Base-by-base conservation (phyloP, 192 early-diverging fungal species). In the Backusella westeae region DNA sequence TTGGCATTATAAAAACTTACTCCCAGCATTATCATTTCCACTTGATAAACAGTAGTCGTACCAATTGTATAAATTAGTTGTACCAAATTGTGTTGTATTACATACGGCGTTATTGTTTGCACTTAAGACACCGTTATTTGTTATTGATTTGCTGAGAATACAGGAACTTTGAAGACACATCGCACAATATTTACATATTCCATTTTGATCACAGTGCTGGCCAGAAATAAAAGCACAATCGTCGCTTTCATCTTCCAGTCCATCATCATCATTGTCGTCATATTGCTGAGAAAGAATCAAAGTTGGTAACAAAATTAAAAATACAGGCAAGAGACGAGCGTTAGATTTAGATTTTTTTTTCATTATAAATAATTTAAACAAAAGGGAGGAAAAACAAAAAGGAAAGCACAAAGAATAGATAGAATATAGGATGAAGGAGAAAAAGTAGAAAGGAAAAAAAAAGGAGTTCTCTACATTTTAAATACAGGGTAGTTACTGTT, bases 111-210 rank as follows among this genome's bases (percentile, higher is more conserved):
- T 63, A 26, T 63, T 63, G 56, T 29, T 63, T 26, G 56, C 26
- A 29, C 56, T 63, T 63, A 63, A 63, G 34, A 29, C 21, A 29
- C 23, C 10, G 21, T n/a, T 34, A 53, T 8, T 26, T 29, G 38
- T 32, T 17, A 75, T 69, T n/a, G 59, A 14, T 29, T 76, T 69
- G 7, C 75, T 76, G 19, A 76, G 44, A 49, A 76, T 76, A 70
- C 75, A 76, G 6, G 75, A 69, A 49, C 75, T 76, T 56, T 69
- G 68, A 4, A 76, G 68, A 36, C 75, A 76, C 75, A 76, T 76
- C 34, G 75, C 75, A 69, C 75, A 76, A 38, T 70, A 76, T 70
- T 76, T 76, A 42, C 75, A 76, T 19, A 76, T 70, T 36, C 68
- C 75, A 34, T 70, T 53, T 29, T 35, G 32, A n/a, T 70, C 68